Evolutionary conservation across 768 basidiomycete genomes (phyloP).

Genomic region (Multifurca ochricompacta): DNA sequence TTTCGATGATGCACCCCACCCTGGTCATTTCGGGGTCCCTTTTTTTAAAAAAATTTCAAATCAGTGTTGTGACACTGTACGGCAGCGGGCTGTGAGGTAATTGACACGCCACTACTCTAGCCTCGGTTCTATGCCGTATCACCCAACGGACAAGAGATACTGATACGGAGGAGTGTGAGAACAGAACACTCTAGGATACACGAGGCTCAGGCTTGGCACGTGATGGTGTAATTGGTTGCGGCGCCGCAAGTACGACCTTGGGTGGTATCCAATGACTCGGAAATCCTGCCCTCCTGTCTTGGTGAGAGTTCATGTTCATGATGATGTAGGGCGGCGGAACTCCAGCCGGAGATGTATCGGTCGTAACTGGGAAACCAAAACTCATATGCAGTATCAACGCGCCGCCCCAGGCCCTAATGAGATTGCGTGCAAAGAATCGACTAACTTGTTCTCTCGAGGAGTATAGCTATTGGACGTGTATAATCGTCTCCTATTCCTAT

Average conservation of each 20-base stretch:
- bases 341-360: neutral
- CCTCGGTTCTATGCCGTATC: constrained; percentile 5
- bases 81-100: constrained; percentile 3
- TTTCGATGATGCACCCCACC: neutral
- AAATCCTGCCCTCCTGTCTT: neutral
- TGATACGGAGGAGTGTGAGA: neutral
- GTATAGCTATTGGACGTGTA: too few relatives aligned
- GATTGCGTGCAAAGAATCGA: neutral
- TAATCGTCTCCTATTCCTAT: neutral
- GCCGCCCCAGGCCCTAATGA: neutral
- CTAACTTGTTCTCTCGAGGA: too few relatives aligned
- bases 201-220: neutral
- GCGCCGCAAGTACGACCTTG: too few relatives aligned
- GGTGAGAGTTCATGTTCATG: neutral
- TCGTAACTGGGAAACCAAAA: neutral
- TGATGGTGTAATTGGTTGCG: neutral
- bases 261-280: too few relatives aligned
- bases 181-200: neutral
- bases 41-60: neutral
- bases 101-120: neutral
- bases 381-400: neutral
- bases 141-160: neutral
- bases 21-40: neutral
- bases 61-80: neutral
- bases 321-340: neutral